Evolutionary conservation across 257 asterid genomes (phyloP), one percentile per base, ranked within the genome.

Genomic region (Plantago ovata): DNA sequence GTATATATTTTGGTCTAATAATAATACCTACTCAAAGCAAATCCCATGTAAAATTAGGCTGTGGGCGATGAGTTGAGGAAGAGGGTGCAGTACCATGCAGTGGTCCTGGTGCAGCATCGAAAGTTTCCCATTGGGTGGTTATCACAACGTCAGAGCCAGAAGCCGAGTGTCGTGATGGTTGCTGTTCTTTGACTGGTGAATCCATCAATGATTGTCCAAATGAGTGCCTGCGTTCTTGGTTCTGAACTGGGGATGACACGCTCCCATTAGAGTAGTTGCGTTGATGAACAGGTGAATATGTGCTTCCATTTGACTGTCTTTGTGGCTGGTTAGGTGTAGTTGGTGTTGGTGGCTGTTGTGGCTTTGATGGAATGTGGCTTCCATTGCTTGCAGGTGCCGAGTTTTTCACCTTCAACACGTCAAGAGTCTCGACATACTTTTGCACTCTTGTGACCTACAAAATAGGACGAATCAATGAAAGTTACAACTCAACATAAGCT

Each of bases 81-180:
- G 75, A 40, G 12, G 84, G 55, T 10, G 80, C 48, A 4, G 67
- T 61, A 46, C 49, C 73, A 7, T 42, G 54, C 22, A 53, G 13
- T 14, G 69, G 65, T 20, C 70, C 66, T 12, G 87, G 80, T 7
- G 75, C 46, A 13, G 95, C 73, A 44, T 91, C 98, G 51, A 91
- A 91, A 1, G 89, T 91, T 69, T 87, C 98, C 98, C 98, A 91
- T 53, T 87, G 86, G 6, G 96, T 91, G 0, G 98, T 91, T 41
- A 91, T 81, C 15, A 91, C 95, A 41, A 82, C 93, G 5, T 84
- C 71, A 1, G 75, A 69, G 11, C 83, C 82, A 0, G 94, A 76
- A 58, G 76, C 53, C 1, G 86, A 74, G 76, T 67, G 78, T 60
- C 83, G 66, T 8, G 83, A 58, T 1, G 85, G 76, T 47, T 68